Conservation (phyloP, 169 alveolate species). For the Eimeria necatrix region DNA sequence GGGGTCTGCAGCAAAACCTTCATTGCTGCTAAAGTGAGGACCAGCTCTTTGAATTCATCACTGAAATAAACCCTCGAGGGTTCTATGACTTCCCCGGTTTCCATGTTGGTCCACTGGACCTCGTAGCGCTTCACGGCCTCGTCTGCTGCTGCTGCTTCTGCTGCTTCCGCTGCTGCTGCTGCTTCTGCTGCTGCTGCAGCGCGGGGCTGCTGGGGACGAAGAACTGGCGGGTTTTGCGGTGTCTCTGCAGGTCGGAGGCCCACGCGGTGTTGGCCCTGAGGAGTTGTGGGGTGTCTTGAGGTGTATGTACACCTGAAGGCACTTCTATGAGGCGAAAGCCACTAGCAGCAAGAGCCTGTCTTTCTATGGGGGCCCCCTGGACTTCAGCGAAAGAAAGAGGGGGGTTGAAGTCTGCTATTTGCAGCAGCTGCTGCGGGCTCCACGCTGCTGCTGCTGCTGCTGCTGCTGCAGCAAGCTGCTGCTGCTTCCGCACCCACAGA, state of each 20-base stretch:
- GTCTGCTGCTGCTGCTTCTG: neutral
- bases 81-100: slow-evolving; percentile 47
- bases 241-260: slow-evolving; percentile 11
- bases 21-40: slow-evolving; percentile 39
- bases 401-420: too few relatives aligned
- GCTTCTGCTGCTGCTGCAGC: neutral
- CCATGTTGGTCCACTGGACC: slow-evolving; percentile 54
- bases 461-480: slow-evolving; percentile 43
- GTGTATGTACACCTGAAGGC: neutral
- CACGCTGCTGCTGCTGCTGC: too few relatives aligned
- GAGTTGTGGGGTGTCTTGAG: neutral
- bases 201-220: neutral
- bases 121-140: too few relatives aligned
- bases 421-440: too few relatives aligned
- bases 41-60: slow-evolving; percentile 34
- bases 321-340: slow-evolving; percentile 6
- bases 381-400: neutral
- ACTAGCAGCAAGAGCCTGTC: neutral
- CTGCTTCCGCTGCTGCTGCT: slow-evolving; percentile 38
- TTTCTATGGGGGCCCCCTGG: neutral
- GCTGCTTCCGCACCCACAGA: slow-evolving; percentile 18
- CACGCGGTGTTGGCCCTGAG: neutral
- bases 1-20: slow-evolving; percentile 26
- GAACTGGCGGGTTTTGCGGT: slow-evolving; percentile 8
- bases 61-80: slow-evolving; percentile 20